phyloP scores from a whole-genome alignment of 2,329 filamentous ascomycete genomes.

The Nothopassalora personata region DNA sequence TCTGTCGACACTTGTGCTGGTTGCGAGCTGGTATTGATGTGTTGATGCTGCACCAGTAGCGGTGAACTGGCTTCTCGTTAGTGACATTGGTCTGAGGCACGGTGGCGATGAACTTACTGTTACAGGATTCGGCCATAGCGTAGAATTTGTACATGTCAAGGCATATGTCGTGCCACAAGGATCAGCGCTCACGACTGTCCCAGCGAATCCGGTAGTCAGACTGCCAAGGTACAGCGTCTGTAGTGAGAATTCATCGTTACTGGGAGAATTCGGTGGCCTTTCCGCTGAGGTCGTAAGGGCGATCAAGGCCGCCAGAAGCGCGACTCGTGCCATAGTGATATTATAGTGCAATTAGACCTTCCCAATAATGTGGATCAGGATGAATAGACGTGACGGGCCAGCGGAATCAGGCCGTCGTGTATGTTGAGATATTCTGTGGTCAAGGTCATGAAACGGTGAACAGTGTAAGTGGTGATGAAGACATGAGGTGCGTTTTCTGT shows the following conservation, averaged over 20 bases:
- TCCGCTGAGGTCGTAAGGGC: not conserved
- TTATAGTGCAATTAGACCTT: not conserved
- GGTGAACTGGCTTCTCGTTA: not conserved
- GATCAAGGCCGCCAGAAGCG: not conserved
- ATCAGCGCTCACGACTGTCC: conserved; percentile 10
- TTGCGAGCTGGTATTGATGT: not conserved
- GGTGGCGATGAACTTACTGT: not conserved
- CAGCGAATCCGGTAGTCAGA: conserved; percentile 4
- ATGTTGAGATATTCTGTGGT: not conserved
- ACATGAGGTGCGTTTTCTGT: no score
- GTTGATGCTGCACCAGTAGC: not conserved
- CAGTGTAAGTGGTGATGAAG: not conserved
- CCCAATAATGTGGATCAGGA: not conserved
- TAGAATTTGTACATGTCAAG: conserved; percentile 7
- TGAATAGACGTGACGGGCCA: not conserved
- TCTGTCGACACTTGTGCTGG: not conserved
- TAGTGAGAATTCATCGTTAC: not conserved
- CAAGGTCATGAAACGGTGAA: not conserved
- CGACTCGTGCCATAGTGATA: not conserved
- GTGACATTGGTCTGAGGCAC: not conserved
- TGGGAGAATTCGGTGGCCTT: not conserved
- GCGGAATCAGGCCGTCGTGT: not conserved
- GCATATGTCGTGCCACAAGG: conserved; percentile 14
- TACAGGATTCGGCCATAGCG: not conserved
- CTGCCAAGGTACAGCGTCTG: not conserved